phyloP scores from a whole-genome alignment of 1,139 yeast species.

The Protomyces gravidus region DNA sequence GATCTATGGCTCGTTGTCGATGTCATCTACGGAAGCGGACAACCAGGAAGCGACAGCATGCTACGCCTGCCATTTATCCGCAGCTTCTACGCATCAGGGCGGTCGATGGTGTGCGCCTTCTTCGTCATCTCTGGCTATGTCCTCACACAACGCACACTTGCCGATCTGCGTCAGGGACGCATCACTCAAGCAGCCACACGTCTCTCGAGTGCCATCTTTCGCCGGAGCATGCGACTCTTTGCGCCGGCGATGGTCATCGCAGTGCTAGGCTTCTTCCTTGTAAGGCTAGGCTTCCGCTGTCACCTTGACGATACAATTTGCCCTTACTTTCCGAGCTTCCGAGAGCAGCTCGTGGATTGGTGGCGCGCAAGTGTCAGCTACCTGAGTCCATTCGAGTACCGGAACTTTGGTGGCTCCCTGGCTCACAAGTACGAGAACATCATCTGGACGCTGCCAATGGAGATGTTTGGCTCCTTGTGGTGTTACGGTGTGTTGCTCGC shows the following conservation, averaged over 20 bases:
- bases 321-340: constrained; percentile 1
- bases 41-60: neutral
- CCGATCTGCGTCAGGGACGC: constrained; percentile 1
- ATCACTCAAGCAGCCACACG: neutral
- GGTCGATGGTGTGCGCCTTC: constrained; percentile 16
- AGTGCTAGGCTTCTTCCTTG: constrained; percentile 5
- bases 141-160: constrained; percentile 8
- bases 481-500: constrained; percentile 5
- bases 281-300: constrained; percentile 6
- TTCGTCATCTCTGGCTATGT: constrained; percentile 21
- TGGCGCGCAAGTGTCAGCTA: neutral
- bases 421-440: constrained; percentile 10
- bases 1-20: constrained; percentile 8
- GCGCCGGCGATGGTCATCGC: constrained; percentile 6
- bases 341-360: constrained; percentile 4
- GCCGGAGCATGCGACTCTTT: constrained; percentile 14
- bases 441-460: constrained; percentile 12
- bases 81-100: constrained; percentile 4
- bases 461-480: constrained; percentile 9
- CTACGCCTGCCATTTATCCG: constrained; percentile 2
- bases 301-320: neutral
- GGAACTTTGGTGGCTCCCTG: neutral
- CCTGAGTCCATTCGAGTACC: neutral
- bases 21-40: constrained; percentile 3
- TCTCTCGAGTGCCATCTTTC: constrained; percentile 4